A percentile compares a stretch with the other conserved stretches of the same genome.
Conservation (phyloP, 495 filamentous ascomycete genomes). For the Peziza echinospora region DNA sequence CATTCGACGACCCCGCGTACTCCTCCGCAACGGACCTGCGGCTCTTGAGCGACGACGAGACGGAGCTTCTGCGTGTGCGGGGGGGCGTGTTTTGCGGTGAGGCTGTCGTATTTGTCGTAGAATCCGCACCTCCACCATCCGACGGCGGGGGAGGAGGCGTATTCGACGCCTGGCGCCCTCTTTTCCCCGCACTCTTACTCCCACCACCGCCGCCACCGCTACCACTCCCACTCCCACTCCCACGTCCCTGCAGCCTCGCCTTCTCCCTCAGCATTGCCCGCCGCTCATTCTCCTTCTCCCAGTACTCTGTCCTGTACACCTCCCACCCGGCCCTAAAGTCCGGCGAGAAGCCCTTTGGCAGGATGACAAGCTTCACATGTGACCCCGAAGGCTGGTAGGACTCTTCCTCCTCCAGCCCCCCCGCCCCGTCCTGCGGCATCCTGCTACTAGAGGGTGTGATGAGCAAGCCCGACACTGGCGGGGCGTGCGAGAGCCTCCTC, state of each 20-base stretch:
- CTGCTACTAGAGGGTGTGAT: background rate
- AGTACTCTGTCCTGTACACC: conserved; percentile 74
- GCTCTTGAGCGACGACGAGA: background rate
- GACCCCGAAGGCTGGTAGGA: conserved; percentile 77
- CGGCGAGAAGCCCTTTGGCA: conserved; percentile 86
- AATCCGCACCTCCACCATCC: background rate
- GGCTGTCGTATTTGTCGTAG: background rate
- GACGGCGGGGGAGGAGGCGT: background rate
- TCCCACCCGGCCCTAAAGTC: conserved; percentile 98
- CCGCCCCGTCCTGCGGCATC: background rate
- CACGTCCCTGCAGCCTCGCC: background rate
- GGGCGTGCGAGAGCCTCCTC: conserved; percentile 15
- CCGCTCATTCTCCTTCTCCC: conserved; percentile 89
- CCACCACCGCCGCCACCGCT: too few relatives aligned
- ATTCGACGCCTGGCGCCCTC: background rate
- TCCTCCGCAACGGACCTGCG: background rate
- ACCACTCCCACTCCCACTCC: too few relatives aligned
- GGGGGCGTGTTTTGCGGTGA: background rate
- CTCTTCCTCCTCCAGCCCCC: conserved; percentile 51
- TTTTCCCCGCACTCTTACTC: too few relatives aligned
- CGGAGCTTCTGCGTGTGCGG: background rate
- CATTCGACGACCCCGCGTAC: background rate
- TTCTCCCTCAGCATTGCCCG: conserved; percentile 49
- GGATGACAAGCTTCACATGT: conserved; percentile 67
- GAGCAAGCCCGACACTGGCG: conserved; percentile 17